A percentile compares a stretch with the other conserved stretches of the same genome.
Evolutionary conservation across 768 basidiomycete genomes (phyloP).

Genomic region (Suillus clintonianus): DNA sequence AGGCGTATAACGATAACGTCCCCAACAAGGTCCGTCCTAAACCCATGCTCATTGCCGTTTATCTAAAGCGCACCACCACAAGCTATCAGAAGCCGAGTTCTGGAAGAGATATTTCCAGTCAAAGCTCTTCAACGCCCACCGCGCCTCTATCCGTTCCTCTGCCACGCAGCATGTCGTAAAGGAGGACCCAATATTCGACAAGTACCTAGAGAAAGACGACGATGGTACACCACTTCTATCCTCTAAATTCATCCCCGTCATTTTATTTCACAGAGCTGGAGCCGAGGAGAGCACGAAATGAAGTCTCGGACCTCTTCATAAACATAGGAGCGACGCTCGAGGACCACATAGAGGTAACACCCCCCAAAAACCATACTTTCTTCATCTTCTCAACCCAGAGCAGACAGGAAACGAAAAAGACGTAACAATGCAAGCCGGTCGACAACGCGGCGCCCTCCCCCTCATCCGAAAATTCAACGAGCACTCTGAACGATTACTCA

Average conservation of each 20-base stretch:
- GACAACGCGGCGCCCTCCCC: conserved; percentile 83
- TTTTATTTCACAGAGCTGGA: conserved; percentile 58
- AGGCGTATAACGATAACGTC: conserved; percentile 91
- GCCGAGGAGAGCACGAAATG: conserved; percentile 68
- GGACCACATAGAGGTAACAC: conserved; percentile 82
- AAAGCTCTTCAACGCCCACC: conserved; percentile 92
- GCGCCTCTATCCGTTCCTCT: conserved; percentile 87
- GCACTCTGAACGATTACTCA: conserved; percentile 88
- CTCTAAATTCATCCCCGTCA: not conserved
- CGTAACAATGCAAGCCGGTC: conserved; percentile 93
- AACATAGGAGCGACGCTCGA: conserved; percentile 86
- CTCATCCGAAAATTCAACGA: conserved; percentile 97
- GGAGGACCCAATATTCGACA: conserved; percentile 92
- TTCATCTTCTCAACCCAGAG: conserved; percentile 3
- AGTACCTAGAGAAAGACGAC: conserved; percentile 94
- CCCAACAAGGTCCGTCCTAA: conserved; percentile 65
- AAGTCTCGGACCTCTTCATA: conserved; percentile 74
- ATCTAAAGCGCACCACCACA: conserved; percentile 12
- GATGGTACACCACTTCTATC: conserved; percentile 58
- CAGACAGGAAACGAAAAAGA: conserved; percentile 91
- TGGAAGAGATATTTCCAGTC: conserved; percentile 98
- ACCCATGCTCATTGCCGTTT: conserved; percentile 7
- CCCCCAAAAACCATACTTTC: not conserved
- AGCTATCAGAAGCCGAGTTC: conserved; percentile 91
- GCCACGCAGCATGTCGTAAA: conserved; percentile 83